A percentile compares a stretch with the other conserved stretches of the same genome.
phyloP scores from a whole-genome alignment of 202 grass and related monocot genomes.

The Carex arenaria region DNA sequence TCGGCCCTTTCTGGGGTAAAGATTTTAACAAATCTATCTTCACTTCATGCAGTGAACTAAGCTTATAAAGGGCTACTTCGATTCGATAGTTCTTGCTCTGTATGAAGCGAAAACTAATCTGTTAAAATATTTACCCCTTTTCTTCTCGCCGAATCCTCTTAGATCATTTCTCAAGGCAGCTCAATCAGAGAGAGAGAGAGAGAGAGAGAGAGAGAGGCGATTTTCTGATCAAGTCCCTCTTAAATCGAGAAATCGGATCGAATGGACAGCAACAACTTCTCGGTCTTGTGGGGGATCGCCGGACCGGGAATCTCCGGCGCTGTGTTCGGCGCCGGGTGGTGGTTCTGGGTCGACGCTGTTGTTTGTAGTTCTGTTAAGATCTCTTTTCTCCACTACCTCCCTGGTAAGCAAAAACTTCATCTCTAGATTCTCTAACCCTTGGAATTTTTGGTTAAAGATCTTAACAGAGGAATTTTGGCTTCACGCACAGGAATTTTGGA shows the following conservation, averaged over 20 bases:
- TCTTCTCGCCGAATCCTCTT: no score
- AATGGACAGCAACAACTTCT: conserved; percentile 58
- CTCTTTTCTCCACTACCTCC: conserved; percentile 97
- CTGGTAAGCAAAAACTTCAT: conserved; percentile 42
- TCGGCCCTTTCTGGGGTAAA: no score
- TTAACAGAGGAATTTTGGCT: no score
- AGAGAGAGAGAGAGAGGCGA: background rate
- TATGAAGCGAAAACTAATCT: no score
- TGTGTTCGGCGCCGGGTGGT: conserved; percentile 88
- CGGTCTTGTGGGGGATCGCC: conserved; percentile 72
- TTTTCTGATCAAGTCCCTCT: background rate
- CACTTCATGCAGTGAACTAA: no score
- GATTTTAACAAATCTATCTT: no score
- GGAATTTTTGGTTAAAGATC: background rate
- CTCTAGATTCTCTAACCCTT: background rate
- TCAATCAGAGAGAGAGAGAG: background rate
- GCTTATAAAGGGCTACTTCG: no score
- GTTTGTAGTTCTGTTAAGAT: conserved; percentile 80
- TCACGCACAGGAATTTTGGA: background rate
- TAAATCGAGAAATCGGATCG: background rate
- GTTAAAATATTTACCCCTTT: no score
- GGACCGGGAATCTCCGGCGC: conserved; percentile 81
- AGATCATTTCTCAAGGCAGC: background rate
- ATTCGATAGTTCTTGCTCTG: no score
- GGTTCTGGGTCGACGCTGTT: conserved; percentile 98